Evolutionary conservation across 2,329 filamentous ascomycete species (phyloP).

Genomic region (Didymosphaeria variabile): DNA sequence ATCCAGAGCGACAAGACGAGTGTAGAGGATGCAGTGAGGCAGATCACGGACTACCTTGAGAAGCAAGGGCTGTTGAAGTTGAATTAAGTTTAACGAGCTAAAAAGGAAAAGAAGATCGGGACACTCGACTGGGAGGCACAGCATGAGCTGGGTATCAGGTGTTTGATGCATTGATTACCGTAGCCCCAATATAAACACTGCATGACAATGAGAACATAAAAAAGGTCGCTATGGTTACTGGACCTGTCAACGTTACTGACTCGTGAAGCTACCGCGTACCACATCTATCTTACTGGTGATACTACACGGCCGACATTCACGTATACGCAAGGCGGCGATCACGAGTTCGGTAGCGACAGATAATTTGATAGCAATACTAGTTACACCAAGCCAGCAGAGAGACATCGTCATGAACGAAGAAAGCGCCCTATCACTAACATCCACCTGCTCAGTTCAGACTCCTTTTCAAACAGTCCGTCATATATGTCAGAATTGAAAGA

Average conservation of each 20-base stretch:
- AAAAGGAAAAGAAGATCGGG: not conserved
- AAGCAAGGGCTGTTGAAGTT: slow-evolving; percentile 69
- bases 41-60: slow-evolving; percentile 83
- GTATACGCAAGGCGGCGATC: too few relatives aligned
- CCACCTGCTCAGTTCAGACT: not conserved
- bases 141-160: not conserved
- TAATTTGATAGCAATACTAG: not conserved
- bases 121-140: not conserved
- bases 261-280: not conserved
- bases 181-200: not conserved
- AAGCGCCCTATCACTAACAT: not conserved
- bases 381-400: not conserved
- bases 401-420: not conserved
- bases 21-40: slow-evolving; percentile 86
- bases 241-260: not conserved
- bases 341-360: not conserved
- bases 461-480: too few relatives aligned
- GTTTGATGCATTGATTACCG: not conserved
- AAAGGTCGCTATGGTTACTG: not conserved
- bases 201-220: not conserved
- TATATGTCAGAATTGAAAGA: not conserved
- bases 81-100: not conserved
- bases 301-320: too few relatives aligned
- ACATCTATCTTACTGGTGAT: too few relatives aligned
- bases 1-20: slow-evolving; percentile 83